Conservation (phyloP, 2,329 filamentous ascomycete genomes). For the Trichophyton verrucosum region DNA sequence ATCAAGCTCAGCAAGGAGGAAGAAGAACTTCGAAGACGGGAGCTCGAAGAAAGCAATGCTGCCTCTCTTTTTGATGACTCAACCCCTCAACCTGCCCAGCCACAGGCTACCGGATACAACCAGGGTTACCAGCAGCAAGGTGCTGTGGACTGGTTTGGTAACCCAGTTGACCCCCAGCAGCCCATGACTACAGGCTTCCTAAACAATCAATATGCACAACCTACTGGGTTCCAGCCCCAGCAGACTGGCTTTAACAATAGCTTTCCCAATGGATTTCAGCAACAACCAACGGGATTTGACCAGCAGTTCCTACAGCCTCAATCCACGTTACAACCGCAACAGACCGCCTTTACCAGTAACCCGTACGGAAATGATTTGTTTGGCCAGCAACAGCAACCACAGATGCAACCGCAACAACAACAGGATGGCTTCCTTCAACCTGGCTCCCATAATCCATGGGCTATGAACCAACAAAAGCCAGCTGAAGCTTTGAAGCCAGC, state of each 20-base stretch:
- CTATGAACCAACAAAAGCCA: conserved; percentile 44
- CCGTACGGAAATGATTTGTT: conserved; percentile 41
- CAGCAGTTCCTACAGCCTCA: conserved; percentile 35
- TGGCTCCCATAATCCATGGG: conserved; percentile 93
- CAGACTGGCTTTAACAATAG: conserved; percentile 57
- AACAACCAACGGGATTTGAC: conserved; percentile 59
- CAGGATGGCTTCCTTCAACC: conserved; percentile 53
- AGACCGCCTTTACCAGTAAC: conserved; percentile 45
- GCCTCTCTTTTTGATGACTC: conserved; percentile 79
- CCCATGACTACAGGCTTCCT: conserved; percentile 56
- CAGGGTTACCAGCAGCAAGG: conserved; percentile 96
- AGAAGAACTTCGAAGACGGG: conserved; percentile 64
- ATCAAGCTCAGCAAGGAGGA: conserved; percentile 94
- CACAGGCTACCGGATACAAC: conserved; percentile 80
- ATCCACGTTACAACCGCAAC: conserved; percentile 44
- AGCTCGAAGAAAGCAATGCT: conserved; percentile 77
- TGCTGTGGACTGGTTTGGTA: conserved; percentile 93
- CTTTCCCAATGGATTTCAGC: conserved; percentile 55
- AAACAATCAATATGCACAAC: conserved; percentile 60
- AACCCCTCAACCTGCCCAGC: conserved; percentile 47
- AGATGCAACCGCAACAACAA: conserved; percentile 37
- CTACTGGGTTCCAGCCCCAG: conserved; percentile 55
- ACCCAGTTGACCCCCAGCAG: conserved; percentile 70
- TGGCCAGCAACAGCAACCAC: conserved; percentile 40
- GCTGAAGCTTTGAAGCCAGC: conserved; percentile 59